phyloP scores from a whole-genome alignment of 257 asterid species.

The Lantana camara region DNA sequence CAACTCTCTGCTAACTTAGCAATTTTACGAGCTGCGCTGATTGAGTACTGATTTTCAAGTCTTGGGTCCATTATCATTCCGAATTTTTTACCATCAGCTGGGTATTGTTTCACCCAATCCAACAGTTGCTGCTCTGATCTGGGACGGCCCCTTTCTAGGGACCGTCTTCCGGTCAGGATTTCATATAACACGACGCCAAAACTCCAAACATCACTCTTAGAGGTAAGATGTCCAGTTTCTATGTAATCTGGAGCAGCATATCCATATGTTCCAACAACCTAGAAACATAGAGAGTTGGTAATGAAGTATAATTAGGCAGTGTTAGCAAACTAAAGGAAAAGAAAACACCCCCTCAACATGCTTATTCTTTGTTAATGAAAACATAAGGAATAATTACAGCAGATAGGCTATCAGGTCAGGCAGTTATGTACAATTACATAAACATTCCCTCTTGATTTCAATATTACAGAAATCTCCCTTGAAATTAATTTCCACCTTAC shows the following conservation, averaged over 20 bases:
- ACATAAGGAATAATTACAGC: no score
- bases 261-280: constrained; percentile 98
- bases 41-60: constrained; percentile 63
- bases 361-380: no score
- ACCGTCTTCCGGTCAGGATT: constrained; percentile 76
- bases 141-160: constrained; percentile 75
- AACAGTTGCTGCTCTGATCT: constrained; percentile 71
- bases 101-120: constrained; percentile 77
- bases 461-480: no score
- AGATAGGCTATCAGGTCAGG: no score
- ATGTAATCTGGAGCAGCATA: constrained; percentile 98
- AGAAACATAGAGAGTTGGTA: not conserved
- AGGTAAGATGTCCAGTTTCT: constrained; percentile 88
- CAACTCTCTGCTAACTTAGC: constrained; percentile 80
- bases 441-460: no score
- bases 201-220: constrained; percentile 97
- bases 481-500: no score
- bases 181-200: constrained; percentile 90
- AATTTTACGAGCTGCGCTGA: constrained; percentile 55
- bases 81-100: constrained; percentile 60
- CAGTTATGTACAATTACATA: no score
- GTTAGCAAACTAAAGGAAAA: no score
- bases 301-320: no score
- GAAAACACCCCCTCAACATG: no score
- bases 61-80: constrained; percentile 70